phyloP scores from a whole-genome alignment of 495 filamentous ascomycete genomes.

The Penicillium longicatenatum region DNA sequence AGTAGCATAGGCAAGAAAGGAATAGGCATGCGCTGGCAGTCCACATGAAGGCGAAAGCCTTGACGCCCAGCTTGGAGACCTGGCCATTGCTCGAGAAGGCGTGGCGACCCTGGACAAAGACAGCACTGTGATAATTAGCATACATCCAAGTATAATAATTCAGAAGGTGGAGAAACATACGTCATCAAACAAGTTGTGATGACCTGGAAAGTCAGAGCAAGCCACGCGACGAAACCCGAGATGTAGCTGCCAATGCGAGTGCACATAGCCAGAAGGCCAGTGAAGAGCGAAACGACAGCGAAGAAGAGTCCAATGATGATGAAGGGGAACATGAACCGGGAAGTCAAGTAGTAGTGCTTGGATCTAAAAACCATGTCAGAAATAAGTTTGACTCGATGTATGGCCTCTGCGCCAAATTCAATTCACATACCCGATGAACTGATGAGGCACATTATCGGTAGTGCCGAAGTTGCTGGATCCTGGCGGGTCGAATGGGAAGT shows the following conservation, averaged over 20 bases:
- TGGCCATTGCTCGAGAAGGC: slow-evolving; percentile 62
- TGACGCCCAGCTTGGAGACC: slow-evolving; percentile 62
- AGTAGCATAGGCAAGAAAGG: slow-evolving; percentile 72
- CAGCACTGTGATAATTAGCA: slow-evolving; percentile 54
- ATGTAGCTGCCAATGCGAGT: slow-evolving; percentile 61
- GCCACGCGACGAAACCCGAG: slow-evolving; percentile 53
- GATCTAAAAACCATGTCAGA: slow-evolving; percentile 38
- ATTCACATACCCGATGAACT: slow-evolving; percentile 57
- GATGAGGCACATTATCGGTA: slow-evolving; percentile 51
- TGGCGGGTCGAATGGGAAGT: slow-evolving; percentile 67
- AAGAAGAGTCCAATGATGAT: slow-evolving; percentile 71
- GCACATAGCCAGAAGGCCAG: slow-evolving; percentile 62
- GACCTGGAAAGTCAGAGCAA: slow-evolving; percentile 64
- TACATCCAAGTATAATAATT: neutral
- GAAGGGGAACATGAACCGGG: slow-evolving; percentile 74
- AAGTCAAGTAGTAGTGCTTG: slow-evolving; percentile 62
- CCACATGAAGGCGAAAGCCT: slow-evolving; percentile 88
- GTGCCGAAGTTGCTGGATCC: slow-evolving; percentile 60
- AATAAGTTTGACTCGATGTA: neutral
- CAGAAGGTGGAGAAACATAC: slow-evolving; percentile 47
- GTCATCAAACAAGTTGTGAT: slow-evolving; percentile 69
- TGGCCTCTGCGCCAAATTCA: neutral
- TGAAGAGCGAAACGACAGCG: slow-evolving; percentile 58
- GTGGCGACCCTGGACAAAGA: slow-evolving; percentile 75
- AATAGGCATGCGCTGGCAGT: slow-evolving; percentile 69